A percentile compares a stretch with the other conserved stretches of the same genome.
Evolutionary conservation across 192 early-diverging fungal species (phyloP).

Genomic region (Funneliformis mosseae): DNA sequence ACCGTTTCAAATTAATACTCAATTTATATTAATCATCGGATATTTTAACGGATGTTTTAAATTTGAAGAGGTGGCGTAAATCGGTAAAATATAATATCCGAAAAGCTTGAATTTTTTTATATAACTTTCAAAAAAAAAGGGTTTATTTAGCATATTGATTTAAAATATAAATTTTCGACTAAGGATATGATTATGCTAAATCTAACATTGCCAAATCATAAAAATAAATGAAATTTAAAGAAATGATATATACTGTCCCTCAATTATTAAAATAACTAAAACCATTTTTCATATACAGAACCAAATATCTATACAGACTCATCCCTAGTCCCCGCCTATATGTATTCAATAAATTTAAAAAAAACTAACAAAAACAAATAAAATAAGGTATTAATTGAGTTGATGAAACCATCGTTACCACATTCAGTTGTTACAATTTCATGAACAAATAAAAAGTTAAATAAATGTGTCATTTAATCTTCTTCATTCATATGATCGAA

Average conservation of each 20-base stretch:
- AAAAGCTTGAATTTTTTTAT: too few species aligned
- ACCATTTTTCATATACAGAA: neutral
- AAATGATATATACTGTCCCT: neutral
- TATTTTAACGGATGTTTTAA: too few species aligned
- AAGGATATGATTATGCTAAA: neutral
- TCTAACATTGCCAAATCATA: neutral
- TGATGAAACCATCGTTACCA: neutral
- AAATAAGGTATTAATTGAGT: neutral
- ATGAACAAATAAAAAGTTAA: neutral
- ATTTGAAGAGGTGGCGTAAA: too few species aligned
- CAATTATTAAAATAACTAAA: neutral
- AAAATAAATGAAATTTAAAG: too few species aligned
- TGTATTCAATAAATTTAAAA: neutral
- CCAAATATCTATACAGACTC: neutral
- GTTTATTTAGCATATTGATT: neutral
- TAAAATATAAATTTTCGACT: too few species aligned
- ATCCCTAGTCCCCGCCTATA: neutral
- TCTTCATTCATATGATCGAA: constrained; percentile 80
- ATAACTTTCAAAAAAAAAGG: neutral
- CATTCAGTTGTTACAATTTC: neutral
- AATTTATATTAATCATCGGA: too few species aligned
- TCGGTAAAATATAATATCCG: too few species aligned
- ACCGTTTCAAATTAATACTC: too few species aligned
- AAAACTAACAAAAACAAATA: neutral
- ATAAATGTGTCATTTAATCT: constrained; percentile 34